Evolutionary conservation across 2,329 filamentous ascomycete species (phyloP).

Genomic region (Aspergillus unguis): DNA sequence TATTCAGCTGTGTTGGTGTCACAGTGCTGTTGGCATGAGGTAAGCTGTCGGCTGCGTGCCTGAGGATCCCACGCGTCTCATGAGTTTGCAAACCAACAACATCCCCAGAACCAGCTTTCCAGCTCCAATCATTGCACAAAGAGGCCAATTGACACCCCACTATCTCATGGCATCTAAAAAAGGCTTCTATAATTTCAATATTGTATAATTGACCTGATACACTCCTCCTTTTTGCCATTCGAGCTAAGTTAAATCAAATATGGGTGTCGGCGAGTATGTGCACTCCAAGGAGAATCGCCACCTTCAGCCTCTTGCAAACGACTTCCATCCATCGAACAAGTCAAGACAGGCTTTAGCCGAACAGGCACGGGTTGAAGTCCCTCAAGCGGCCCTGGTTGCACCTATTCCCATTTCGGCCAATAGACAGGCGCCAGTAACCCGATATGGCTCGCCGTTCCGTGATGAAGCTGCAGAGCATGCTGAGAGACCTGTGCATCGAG

Average conservation of each 20-base stretch:
- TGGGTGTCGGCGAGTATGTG: constrained; percentile 44
- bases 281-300: constrained; percentile 37
- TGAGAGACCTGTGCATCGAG: constrained; percentile 23
- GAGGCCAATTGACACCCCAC: not conserved
- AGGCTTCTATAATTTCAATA: not conserved
- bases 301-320: constrained; percentile 22
- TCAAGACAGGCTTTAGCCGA: constrained; percentile 34
- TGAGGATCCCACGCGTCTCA: constrained; percentile 16
- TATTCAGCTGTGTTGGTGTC: not conserved
- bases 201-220: not conserved
- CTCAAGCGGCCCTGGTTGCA: constrained; percentile 26
- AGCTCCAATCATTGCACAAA: not conserved
- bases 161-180: not conserved
- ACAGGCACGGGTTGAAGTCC: constrained; percentile 34
- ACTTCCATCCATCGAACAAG: constrained; percentile 21
- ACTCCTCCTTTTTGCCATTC: not conserved
- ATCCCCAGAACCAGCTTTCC: not conserved
- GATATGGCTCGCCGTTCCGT: constrained; percentile 18
- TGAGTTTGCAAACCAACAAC: constrained; percentile 8
- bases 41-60: constrained; percentile 21
- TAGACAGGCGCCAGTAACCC: constrained; percentile 16
- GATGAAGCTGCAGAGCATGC: constrained; percentile 12
- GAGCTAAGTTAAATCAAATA: constrained; percentile 18
- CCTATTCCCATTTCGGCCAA: constrained; percentile 17
- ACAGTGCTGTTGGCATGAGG: constrained; percentile 3